These are phyloP conservation scores for Trichoderma afroharzianum DNA, from an alignment of 2,329 filamentous ascomycete genomes.

Conservation along the genomic window DNA sequence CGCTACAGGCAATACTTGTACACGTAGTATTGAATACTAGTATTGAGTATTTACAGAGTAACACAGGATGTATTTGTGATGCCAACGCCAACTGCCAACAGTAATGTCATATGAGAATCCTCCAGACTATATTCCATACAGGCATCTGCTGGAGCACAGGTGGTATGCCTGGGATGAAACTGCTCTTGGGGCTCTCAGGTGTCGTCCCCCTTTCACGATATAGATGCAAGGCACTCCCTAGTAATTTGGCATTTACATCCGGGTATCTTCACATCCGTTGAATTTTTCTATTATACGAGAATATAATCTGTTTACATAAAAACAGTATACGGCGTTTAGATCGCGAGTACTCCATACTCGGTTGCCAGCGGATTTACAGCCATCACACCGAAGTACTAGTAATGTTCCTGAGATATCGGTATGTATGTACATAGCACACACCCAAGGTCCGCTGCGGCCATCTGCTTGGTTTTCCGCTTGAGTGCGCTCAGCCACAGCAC, in stretches of 20 bases:
- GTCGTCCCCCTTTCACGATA: not conserved
- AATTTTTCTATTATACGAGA: not conserved
- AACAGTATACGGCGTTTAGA: not conserved
- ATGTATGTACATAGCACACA: not conserved
- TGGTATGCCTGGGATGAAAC: not conserved
- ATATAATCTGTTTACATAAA: not conserved
- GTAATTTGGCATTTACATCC: not conserved
- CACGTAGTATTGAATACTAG: not conserved
- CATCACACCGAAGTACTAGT: not conserved
- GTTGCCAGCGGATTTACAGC: not conserved
- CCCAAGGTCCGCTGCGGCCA: not conserved
- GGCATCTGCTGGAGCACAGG: not conserved
- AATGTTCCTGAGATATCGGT: not conserved
- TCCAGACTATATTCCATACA: not conserved
- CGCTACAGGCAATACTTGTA: not conserved
- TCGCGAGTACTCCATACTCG: not conserved
- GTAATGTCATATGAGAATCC: not conserved
- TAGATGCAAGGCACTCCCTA: not conserved
- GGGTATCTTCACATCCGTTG: not conserved
- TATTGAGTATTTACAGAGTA: not conserved
- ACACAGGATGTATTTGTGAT: not conserved
- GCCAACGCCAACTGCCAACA: not conserved
- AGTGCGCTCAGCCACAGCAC: conserved; percentile 8
- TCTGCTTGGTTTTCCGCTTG: not conserved
- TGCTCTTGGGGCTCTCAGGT: not conserved